These are phyloP conservation scores for Colletotrichum melonis DNA, from an alignment of 2,329 filamentous ascomycete genomes.

Conservation along the genomic window DNA sequence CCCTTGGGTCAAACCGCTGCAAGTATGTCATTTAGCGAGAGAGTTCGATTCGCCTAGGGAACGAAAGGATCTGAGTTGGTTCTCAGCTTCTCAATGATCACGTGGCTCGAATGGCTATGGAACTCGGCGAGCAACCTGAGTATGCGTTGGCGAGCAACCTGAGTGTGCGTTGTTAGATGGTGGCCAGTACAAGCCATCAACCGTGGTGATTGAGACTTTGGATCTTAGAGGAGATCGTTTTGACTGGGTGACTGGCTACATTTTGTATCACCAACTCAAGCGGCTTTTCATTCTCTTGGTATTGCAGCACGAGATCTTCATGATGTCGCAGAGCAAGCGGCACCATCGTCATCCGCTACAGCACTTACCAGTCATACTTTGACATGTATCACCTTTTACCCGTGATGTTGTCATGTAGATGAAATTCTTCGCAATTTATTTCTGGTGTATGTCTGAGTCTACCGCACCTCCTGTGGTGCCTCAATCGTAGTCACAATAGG, in stretches of 20 bases:
- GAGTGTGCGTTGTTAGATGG: background rate
- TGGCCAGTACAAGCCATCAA: background rate
- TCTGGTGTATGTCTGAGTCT: background rate
- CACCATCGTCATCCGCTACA: too few species aligned
- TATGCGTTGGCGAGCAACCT: background rate
- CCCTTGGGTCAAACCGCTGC: background rate
- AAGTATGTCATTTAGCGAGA: background rate
- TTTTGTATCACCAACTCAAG: background rate
- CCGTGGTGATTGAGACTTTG: background rate
- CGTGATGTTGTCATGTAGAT: too few species aligned
- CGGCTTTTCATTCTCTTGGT: background rate
- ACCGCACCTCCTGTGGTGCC: conserved; percentile 2
- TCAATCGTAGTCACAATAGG: conserved; percentile 19
- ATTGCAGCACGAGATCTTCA: accelerated
- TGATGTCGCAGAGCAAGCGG: background rate
- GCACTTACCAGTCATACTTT: background rate
- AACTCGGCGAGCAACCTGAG: background rate
- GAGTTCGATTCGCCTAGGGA: background rate
- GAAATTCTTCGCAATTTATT: background rate
- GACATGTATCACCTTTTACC: background rate
- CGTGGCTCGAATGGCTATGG: background rate
- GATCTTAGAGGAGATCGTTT: background rate
- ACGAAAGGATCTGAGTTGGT: background rate
- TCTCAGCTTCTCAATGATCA: background rate
- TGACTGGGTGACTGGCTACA: too few species aligned